Percentiles rank a stretch among this genome's conserved stretches.
phyloP scores from a whole-genome alignment of 768 basidiomycete species.

The Lentinus brumalis region DNA sequence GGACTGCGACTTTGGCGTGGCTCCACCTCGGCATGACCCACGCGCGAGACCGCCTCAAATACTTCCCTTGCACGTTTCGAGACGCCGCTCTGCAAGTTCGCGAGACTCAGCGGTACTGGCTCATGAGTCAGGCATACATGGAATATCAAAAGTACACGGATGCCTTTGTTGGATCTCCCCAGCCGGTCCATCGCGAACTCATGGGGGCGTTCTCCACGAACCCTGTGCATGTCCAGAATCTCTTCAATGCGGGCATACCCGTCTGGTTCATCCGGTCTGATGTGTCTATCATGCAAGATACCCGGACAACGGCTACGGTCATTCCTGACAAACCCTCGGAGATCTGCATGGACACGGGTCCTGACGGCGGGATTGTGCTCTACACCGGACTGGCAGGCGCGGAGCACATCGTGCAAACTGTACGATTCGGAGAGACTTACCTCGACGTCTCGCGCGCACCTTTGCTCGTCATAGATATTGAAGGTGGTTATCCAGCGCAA shows the following conservation, averaged over 20 bases:
- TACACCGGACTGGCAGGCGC: neutral
- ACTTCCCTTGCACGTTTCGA: too few species aligned
- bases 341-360: neutral
- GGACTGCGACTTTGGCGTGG: too few species aligned
- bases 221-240: neutral
- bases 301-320: neutral
- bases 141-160: neutral
- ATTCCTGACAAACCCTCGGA: neutral
- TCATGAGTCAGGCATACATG: neutral
- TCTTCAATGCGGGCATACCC: neutral
- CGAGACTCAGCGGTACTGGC: neutral
- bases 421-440: neutral
- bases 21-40: neutral
- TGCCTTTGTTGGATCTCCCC: neutral
- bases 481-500: neutral
- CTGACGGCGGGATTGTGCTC: neutral
- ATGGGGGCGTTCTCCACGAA: slow-evolving; percentile 3
- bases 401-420: neutral
- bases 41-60: neutral
- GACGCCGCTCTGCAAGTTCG: too few species aligned
- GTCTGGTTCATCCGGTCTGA: neutral
- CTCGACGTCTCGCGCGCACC: neutral
- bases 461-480: neutral
- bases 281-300: neutral
- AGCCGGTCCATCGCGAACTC: neutral